Conservation (phyloP, 805 yeast genomes). For the Cyberlindnera suaveolens region DNA sequence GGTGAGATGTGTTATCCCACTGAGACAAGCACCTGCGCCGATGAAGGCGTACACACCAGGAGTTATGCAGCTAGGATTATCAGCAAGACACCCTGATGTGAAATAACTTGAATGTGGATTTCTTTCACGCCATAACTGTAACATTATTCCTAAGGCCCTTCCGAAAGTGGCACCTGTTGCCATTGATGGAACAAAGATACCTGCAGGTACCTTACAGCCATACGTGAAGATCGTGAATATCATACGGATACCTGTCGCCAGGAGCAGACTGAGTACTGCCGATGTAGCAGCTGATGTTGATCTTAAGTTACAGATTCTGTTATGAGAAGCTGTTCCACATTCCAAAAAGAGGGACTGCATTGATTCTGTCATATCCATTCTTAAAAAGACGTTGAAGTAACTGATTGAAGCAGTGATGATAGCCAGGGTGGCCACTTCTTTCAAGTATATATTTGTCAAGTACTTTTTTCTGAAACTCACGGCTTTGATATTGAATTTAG, state of each 20-base stretch:
- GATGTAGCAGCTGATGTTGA: conserved; percentile 25
- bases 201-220: conserved; percentile 95
- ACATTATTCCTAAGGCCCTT: conserved; percentile 71
- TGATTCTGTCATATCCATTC: conserved; percentile 89
- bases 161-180: conserved; percentile 96
- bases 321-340: conserved; percentile 42
- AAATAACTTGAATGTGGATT: conserved; percentile 32
- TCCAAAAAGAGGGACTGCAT: conserved; percentile 89
- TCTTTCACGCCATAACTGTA: conserved; percentile 43
- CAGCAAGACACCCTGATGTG: conserved; percentile 30
- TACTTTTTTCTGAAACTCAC: conserved; percentile 73
- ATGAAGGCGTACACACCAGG: conserved; percentile 94
- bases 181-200: conserved; percentile 95
- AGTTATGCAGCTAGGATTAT: conserved; percentile 54
- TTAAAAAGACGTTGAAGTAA: conserved; percentile 76
- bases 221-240: conserved; percentile 75
- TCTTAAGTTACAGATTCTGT: conserved; percentile 33
- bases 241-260: conserved; percentile 71
- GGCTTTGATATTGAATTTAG: conserved; percentile 67
- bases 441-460: conserved; percentile 47
- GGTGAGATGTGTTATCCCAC: conserved; percentile 91
- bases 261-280: conserved; percentile 46
- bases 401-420: conserved; percentile 67
- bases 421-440: conserved; percentile 68
- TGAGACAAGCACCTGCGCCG: conserved; percentile 92